A percentile compares a stretch with the other conserved stretches of the same genome.
Conservation (phyloP, 2,329 filamentous ascomycete species). For the Talaromyces atroroseus region DNA sequence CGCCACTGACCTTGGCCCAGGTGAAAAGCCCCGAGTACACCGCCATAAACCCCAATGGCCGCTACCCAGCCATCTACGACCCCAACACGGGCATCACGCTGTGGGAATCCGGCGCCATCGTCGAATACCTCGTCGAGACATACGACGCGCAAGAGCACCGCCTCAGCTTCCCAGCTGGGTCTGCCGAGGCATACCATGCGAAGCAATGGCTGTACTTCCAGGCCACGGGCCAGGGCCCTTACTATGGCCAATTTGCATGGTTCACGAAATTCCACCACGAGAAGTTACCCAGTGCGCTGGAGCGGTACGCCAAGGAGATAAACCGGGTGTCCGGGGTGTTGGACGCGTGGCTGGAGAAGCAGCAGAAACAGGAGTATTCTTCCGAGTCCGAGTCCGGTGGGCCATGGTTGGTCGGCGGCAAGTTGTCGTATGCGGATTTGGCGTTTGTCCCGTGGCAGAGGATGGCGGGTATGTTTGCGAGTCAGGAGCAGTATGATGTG, state of each 20-base stretch:
- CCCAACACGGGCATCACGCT: slow-evolving; percentile 12
- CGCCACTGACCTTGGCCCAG: slow-evolving; percentile 16
- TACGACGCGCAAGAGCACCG: slow-evolving; percentile 20
- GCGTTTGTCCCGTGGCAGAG: slow-evolving; percentile 12
- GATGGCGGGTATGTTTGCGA: neutral
- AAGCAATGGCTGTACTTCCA: slow-evolving; percentile 10
- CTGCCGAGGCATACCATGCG: slow-evolving; percentile 9
- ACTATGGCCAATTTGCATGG: slow-evolving; percentile 12
- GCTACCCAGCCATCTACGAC: slow-evolving; percentile 7
- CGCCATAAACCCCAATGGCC: slow-evolving; percentile 14
- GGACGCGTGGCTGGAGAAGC: slow-evolving; percentile 16
- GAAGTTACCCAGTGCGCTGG: slow-evolving; percentile 2
- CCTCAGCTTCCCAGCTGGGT: slow-evolving; percentile 5
- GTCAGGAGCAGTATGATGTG: neutral
- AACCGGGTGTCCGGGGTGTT: slow-evolving; percentile 11
- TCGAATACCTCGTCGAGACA: slow-evolving; percentile 10
- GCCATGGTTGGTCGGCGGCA: slow-evolving; percentile 25
- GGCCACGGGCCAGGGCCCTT: slow-evolving; percentile 9
- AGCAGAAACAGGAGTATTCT: slow-evolving; percentile 15
- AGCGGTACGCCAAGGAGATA: slow-evolving; percentile 9
- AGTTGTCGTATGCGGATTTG: slow-evolving; percentile 9
- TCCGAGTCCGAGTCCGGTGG: neutral
- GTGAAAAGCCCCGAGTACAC: slow-evolving; percentile 11
- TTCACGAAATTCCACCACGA: slow-evolving; percentile 8
- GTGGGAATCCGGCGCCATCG: slow-evolving; percentile 13